Evolutionary conservation across 331 rosid genomes (phyloP).

Genomic region (Erythrophleum ivorense): DNA sequence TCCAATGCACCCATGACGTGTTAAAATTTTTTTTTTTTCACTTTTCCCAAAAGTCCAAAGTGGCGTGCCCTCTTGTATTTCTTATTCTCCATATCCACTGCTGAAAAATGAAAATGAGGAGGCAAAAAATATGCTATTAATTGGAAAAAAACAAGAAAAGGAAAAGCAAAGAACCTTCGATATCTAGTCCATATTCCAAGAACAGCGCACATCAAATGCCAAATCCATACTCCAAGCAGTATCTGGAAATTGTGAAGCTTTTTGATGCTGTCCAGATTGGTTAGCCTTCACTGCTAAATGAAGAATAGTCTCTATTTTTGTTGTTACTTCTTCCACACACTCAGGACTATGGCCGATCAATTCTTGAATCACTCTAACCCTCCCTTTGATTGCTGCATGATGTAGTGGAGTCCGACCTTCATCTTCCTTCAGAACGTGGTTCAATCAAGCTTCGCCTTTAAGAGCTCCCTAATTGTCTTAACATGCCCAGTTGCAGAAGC

Average conservation of each 20-base stretch:
- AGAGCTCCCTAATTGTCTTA: not conserved
- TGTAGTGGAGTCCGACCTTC: not conserved
- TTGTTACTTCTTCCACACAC: not conserved
- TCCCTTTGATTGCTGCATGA: conserved; percentile 2
- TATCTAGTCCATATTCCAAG: too few species aligned
- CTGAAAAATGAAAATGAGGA: too few species aligned
- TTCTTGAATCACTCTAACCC: not conserved
- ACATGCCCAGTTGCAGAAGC: not conserved
- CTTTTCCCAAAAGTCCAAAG: too few species aligned
- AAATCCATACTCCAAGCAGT: not conserved
- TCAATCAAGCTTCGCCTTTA: not conserved
- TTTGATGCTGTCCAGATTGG: not conserved
- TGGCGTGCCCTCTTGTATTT: too few species aligned
- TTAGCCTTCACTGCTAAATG: conserved; percentile 24
- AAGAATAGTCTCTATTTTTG: conserved; percentile 11
- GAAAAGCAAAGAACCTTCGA: too few species aligned
- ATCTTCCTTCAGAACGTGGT: not conserved
- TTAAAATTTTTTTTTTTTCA: too few species aligned
- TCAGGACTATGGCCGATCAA: not conserved
- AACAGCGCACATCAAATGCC: too few species aligned
- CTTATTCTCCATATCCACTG: too few species aligned
- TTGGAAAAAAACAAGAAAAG: too few species aligned
- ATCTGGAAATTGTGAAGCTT: too few species aligned
- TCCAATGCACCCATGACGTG: too few species aligned
- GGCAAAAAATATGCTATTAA: too few species aligned